These are phyloP conservation scores for Coprinopsis marcescibilis DNA, from an alignment of 768 basidiomycete species.

Conservation along the genomic window DNA sequence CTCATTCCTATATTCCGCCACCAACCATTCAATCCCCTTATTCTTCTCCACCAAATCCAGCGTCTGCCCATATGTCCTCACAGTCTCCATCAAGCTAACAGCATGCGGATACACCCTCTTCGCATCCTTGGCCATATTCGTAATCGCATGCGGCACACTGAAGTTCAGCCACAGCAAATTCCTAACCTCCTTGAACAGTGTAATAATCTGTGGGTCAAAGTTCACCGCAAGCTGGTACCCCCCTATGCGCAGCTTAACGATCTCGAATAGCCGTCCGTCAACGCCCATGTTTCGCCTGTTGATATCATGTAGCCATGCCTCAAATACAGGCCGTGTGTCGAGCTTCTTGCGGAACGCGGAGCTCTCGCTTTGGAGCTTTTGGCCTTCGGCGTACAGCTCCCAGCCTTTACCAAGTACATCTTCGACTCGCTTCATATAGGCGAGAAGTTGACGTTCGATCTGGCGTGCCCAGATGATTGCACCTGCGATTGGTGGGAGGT, in stretches of 20 bases:
- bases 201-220: slow-evolving; percentile 98
- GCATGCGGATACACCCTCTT: slow-evolving; percentile 98
- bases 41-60: slow-evolving; percentile 87
- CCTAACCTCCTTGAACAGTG: slow-evolving; percentile 96
- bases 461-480: slow-evolving; percentile 99
- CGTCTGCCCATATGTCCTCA: slow-evolving; percentile 96
- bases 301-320: slow-evolving; percentile 96
- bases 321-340: slow-evolving; percentile 89
- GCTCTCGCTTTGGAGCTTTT: slow-evolving; percentile 91
- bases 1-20: slow-evolving; percentile 91
- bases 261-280: slow-evolving; percentile 88
- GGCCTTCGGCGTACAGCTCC: slow-evolving; percentile 99
- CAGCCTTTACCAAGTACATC: slow-evolving; percentile 97
- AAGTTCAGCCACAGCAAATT: slow-evolving; percentile 95
- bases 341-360: slow-evolving; percentile 93
- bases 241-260: slow-evolving; percentile 62
- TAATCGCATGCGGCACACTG: slow-evolving; percentile 89
- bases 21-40: slow-evolving; percentile 88
- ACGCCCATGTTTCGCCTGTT: slow-evolving; percentile 89
- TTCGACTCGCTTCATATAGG: slow-evolving; percentile 99
- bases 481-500: slow-evolving; percentile 95
- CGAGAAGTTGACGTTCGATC: slow-evolving; percentile 91
- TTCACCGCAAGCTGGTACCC: slow-evolving; percentile 89
- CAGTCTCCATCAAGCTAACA: slow-evolving; percentile 97
- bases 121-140: slow-evolving; percentile 97